Base-by-base conservation (phyloP, 148 eudicot species). In the Chenopodium quinoa region DNA sequence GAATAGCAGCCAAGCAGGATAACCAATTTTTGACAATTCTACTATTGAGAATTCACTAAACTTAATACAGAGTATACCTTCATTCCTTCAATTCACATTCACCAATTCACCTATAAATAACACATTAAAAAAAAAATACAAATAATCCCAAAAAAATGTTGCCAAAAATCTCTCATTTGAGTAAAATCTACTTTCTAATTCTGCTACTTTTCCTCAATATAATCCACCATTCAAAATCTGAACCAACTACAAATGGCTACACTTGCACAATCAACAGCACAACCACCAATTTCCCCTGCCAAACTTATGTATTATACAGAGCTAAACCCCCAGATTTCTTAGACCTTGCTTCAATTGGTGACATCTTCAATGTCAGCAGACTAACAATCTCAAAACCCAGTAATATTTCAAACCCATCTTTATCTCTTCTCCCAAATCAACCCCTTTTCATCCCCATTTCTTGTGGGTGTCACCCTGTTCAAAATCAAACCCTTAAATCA, bases 321-420 rank as follows among this genome's bases (percentile, higher is more conserved):
- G 88, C 97, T 73, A 27, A 14, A 6, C 14, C 90, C 3, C 90
- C 93, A 37, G 74, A 62, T 82, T 71, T 76, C 91, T 85, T 4
- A 17, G 91, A 95, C 81, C 81, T 95, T 0, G 99, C 90, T 58
- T 65, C 93, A 80, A 78, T 93, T 64, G 90, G 87, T 31, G 97
- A 95, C 75, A 92, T 95, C 66, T 95, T 95, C 86, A 82, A 87
- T 22, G 81, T 91, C 31, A 93, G 97, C 83, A 90, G 99, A 3
- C 83, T 86, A 14, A 81, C 78, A 86, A 93, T 95, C 37, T 69
- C 99, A 7, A 80, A 86, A 29, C 94, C 97, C 6, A 93, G 97
- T 80, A 95, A 93, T 82, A 90, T 95, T 32, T 80, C 91, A 9
- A 81, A 86, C 79, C 84, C 91, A 12, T 58, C 83, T 76, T 52